These are phyloP conservation scores for Pholiota microspora DNA, from an alignment of 768 basidiomycete species.

Conservation along the genomic window DNA sequence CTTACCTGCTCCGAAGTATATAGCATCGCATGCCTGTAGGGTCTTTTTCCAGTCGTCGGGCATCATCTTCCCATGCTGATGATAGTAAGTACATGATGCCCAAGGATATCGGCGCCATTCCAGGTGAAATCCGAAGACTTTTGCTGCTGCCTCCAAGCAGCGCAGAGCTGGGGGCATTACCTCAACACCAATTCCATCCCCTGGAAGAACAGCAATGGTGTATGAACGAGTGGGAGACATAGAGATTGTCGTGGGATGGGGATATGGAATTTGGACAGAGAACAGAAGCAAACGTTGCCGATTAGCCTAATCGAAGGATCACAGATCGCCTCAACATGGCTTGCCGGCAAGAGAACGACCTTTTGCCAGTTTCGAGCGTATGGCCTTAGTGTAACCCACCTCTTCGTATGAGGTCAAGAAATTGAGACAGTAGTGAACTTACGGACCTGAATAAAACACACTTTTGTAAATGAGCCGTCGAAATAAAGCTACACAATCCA, in stretches of 20 bases:
- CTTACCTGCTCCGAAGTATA: slow-evolving; percentile 46
- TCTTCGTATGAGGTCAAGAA: no score
- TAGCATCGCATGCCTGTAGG: slow-evolving; percentile 41
- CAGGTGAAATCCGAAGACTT: slow-evolving; percentile 42
- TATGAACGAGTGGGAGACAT: slow-evolving; percentile 25
- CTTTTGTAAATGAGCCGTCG: no score
- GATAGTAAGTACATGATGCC: slow-evolving; percentile 46
- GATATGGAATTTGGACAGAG: no score
- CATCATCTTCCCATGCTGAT: slow-evolving; percentile 44
- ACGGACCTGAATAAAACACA: no score
- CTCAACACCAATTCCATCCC: slow-evolving; percentile 54
- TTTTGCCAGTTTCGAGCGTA: no score
- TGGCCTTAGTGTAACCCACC: no score
- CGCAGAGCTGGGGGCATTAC: slow-evolving; percentile 48
- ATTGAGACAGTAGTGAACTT: no score
- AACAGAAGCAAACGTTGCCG: no score
- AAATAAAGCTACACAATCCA: no score
- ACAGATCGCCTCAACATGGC: no score
- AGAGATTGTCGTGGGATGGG: not conserved
- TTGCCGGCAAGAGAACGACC: no score
- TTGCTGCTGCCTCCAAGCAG: slow-evolving; percentile 41
- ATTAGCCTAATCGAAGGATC: no score
- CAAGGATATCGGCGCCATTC: slow-evolving; percentile 47
- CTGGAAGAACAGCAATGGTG: slow-evolving; percentile 48
- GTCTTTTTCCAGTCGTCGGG: slow-evolving; percentile 40